Conservation (phyloP, 73 alveolate genomes). For the Loxodes magnus region DNA sequence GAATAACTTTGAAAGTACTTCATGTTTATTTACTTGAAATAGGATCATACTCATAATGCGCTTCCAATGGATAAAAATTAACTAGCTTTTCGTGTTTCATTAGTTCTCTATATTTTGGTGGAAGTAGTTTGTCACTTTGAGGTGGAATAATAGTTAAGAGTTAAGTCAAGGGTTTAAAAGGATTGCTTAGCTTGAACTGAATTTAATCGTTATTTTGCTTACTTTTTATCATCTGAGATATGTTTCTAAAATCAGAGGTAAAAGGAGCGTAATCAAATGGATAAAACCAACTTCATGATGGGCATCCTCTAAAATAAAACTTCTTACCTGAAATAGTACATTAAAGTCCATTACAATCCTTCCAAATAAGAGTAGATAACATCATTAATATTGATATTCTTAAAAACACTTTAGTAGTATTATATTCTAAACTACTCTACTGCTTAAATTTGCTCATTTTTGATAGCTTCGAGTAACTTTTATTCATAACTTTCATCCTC, state of each 20-base stretch:
- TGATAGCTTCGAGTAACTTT: too few relatives aligned
- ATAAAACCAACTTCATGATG: slow-evolving; percentile 96
- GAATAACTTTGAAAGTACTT: slow-evolving; percentile 2
- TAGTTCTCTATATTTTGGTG: slow-evolving; percentile 56
- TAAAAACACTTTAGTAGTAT: too few relatives aligned
- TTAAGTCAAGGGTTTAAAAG: slow-evolving; percentile 80
- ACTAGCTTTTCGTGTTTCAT: slow-evolving; percentile 40
- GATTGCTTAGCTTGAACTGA: slow-evolving; percentile 51
- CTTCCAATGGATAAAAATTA: slow-evolving; percentile 67
- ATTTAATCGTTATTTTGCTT: slow-evolving; percentile 25
- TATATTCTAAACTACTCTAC: too few relatives aligned
- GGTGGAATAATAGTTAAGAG: slow-evolving; percentile 89
- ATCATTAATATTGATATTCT: too few relatives aligned
- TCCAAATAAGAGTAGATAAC: too few relatives aligned
- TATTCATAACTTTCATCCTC: too few relatives aligned
- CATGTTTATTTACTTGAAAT: slow-evolving; percentile 7
- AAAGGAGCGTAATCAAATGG: slow-evolving; percentile 98
- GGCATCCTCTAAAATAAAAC: too few relatives aligned
- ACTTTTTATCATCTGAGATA: slow-evolving; percentile 35
- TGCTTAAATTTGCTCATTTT: too few relatives aligned
- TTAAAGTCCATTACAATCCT: too few relatives aligned
- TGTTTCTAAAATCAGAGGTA: slow-evolving; percentile 80
- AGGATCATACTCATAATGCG: slow-evolving; percentile 40
- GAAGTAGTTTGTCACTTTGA: slow-evolving; percentile 62
- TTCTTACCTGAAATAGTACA: too few relatives aligned